These are phyloP conservation scores for Torulaspora globosa DNA, from an alignment of 1,139 yeast species.

Conservation along the genomic window DNA sequence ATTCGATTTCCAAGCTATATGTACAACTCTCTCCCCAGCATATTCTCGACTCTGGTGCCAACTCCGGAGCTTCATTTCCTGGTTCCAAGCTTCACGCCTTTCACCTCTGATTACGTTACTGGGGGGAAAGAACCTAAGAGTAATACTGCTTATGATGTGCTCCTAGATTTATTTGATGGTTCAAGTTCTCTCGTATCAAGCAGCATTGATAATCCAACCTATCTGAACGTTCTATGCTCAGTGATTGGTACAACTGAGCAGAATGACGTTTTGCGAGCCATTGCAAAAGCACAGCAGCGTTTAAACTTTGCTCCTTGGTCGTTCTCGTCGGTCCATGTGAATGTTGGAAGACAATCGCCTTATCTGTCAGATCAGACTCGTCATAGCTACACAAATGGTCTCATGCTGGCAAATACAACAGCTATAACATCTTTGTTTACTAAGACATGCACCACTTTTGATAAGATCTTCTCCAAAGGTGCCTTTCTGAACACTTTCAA, in stretches of 20 bases:
- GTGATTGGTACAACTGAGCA: slow-evolving; percentile 73
- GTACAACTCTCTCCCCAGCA: slow-evolving; percentile 81
- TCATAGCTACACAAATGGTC: slow-evolving; percentile 51
- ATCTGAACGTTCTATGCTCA: slow-evolving; percentile 70
- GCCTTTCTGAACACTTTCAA: slow-evolving; percentile 84
- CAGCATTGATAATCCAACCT: slow-evolving; percentile 50
- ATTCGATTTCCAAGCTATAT: slow-evolving; percentile 88
- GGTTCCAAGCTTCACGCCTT: slow-evolving; percentile 85
- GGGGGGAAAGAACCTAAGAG: slow-evolving; percentile 59
- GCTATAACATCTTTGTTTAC: slow-evolving; percentile 63
- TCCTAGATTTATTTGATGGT: slow-evolving; percentile 76
- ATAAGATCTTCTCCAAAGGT: slow-evolving; percentile 67
- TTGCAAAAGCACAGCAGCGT: slow-evolving; percentile 71
- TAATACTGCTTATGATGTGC: slow-evolving; percentile 78
- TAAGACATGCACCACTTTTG: slow-evolving; percentile 71
- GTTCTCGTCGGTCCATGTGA: slow-evolving; percentile 73
- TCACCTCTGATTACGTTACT: slow-evolving; percentile 58
- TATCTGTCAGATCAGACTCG: slow-evolving; percentile 39
- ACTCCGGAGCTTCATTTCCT: slow-evolving; percentile 87
- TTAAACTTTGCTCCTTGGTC: slow-evolving; percentile 85
- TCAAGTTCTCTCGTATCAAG: slow-evolving; percentile 64
- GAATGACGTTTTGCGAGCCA: slow-evolving; percentile 73
- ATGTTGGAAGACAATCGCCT: slow-evolving; percentile 72
- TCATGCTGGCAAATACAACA: slow-evolving; percentile 76
- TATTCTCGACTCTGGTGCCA: slow-evolving; percentile 78